These are phyloP conservation scores for Phylloporus arenicola DNA, from an alignment of 768 basidiomycete genomes.

Conservation along the genomic window DNA sequence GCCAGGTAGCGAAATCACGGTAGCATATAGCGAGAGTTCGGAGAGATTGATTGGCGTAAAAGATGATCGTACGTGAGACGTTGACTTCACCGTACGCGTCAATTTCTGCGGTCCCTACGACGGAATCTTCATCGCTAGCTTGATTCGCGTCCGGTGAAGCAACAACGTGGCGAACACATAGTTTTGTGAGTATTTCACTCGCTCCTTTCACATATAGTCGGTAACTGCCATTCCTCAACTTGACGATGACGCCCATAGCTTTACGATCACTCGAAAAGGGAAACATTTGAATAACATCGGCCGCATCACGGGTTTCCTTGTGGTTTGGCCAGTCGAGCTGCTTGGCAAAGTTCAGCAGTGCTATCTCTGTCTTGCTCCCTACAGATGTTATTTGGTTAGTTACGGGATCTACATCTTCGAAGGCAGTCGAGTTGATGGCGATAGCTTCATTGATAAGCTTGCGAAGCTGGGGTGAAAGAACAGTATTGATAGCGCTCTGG, in stretches of 20 bases:
- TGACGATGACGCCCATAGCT: slow-evolving; percentile 88
- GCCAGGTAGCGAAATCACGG: slow-evolving; percentile 82
- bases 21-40: slow-evolving; percentile 95
- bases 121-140: slow-evolving; percentile 14
- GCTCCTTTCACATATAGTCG: slow-evolving; percentile 90
- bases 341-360: slow-evolving; percentile 80
- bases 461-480: slow-evolving; percentile 55
- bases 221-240: slow-evolving; percentile 43
- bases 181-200: slow-evolving; percentile 83
- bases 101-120: slow-evolving; percentile 57
- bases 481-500: slow-evolving; percentile 57
- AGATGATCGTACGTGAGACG: slow-evolving; percentile 89
- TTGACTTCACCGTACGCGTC: slow-evolving; percentile 69
- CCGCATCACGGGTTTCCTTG: slow-evolving; percentile 54
- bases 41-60: slow-evolving; percentile 94
- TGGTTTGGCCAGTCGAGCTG: slow-evolving; percentile 75
- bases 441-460: slow-evolving; percentile 80
- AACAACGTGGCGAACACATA: slow-evolving; percentile 68
- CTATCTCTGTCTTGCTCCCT: slow-evolving; percentile 95
- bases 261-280: slow-evolving; percentile 94
- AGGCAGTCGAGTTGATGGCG: slow-evolving; percentile 90
- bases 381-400: slow-evolving; percentile 61
- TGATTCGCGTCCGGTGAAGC: slow-evolving; percentile 36
- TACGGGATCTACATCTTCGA: slow-evolving; percentile 70
- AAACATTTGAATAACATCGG: slow-evolving; percentile 73